Base-by-base conservation (phyloP, 164 flowering plant genomes). In the Magnolia changhungtana region DNA sequence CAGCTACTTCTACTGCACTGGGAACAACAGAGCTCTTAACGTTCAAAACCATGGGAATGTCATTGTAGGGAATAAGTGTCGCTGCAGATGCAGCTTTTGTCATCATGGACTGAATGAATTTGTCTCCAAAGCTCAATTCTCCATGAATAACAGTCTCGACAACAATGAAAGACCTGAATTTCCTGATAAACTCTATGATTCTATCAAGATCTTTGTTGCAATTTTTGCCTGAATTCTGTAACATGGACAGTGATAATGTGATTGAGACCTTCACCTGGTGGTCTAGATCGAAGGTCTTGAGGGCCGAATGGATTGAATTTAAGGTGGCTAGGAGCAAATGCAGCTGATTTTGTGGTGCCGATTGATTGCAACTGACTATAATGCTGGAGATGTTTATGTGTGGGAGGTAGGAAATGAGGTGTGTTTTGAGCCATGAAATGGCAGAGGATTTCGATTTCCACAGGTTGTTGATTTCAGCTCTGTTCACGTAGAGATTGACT, bases 401-500 rank as follows among this genome's bases (percentile, higher is more conserved):
- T 2, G 81, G 79, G 63, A 73, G 83, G 65, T 71, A 68, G 45
- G 78, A 21, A 21, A 73, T 10, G 8, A 85, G 29, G 23, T 82
- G 77, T 50, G 76, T 67, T 83, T 83, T 79, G 20, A 87, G 78
- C 88, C 83, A 82, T 70, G 80, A 83, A 74, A 75, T 19, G 50
- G 81, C 78, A 4, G 76, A 75, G 24, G 78, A 51, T 68, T 81
- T 80, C 16, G 84, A 84, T 31, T 31, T 73, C 9, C 63, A 58
- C 50, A 83, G 72, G 49, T 49, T 73, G 70, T 59, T 73, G 63
- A 74, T 75, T 52, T 66, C 74, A 31, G 64, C 75, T 67, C 72
- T 70, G 29, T 76, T 74, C n/a, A 88, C 75, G 78, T 68, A 85
- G n/a, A 89, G 82, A 83, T 85, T 85, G 63, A 84, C 83, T 8